A percentile compares a stretch with the other conserved stretches of the same genome.
Evolutionary conservation across 768 basidiomycete species (phyloP).

Genomic region (Tylopilus cervinicoccineus): DNA sequence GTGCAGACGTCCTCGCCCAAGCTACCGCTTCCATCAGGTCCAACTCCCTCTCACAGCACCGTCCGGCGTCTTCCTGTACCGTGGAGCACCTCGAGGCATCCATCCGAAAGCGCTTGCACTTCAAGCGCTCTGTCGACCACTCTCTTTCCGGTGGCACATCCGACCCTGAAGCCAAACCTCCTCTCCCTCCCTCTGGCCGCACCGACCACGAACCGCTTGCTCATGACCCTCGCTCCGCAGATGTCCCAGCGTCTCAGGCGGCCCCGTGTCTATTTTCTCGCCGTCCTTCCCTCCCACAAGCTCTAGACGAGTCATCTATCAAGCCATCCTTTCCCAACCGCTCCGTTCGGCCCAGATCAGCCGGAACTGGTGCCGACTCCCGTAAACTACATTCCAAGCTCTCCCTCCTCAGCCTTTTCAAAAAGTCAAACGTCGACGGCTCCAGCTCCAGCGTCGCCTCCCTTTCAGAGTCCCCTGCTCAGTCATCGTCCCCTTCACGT

Average conservation of each 20-base stretch:
- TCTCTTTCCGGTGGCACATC: constrained; percentile 42
- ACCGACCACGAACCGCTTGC: constrained; percentile 15
- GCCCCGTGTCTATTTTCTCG: constrained; percentile 36
- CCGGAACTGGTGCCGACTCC: constrained; percentile 62
- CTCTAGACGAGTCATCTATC: constrained; percentile 34
- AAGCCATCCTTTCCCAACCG: constrained; percentile 30
- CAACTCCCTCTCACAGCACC: constrained; percentile 9
- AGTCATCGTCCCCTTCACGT: constrained; percentile 25
- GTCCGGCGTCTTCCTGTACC: constrained; percentile 21
- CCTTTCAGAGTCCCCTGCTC: constrained; percentile 27
- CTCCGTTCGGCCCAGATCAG: constrained; percentile 62
- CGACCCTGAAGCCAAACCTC: constrained; percentile 26
- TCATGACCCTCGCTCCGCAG: constrained; percentile 3
- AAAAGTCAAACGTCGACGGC: constrained; percentile 46
- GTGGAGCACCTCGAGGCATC: constrained; percentile 30
- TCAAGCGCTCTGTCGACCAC: constrained; percentile 79
- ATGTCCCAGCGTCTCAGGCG: constrained; percentile 1
- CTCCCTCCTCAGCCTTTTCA: constrained; percentile 71
- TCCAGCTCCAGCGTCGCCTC: constrained; percentile 34
- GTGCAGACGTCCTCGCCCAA: constrained; percentile 66
- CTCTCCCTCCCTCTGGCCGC: constrained; percentile 3
- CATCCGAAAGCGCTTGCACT: constrained; percentile 50
- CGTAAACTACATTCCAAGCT: constrained; percentile 64
- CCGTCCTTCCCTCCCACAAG: constrained; percentile 68
- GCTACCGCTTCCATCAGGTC: constrained; percentile 43